Conservation (phyloP, 2,329 filamentous ascomycete genomes). For the Clonostachys byssicola region DNA sequence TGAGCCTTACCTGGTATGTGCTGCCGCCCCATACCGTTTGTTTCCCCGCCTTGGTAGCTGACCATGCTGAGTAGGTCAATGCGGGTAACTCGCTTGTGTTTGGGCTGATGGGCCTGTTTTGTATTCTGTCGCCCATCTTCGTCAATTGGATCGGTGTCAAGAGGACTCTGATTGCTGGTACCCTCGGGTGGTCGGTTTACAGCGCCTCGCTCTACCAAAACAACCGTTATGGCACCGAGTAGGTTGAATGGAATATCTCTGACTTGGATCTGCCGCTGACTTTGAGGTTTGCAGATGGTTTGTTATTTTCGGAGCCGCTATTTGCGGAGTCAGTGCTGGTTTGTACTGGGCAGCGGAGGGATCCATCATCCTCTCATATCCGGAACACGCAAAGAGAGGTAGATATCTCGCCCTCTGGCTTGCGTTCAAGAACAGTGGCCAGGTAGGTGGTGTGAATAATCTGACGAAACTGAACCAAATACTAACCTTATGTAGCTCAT, state of each 20-base stretch:
- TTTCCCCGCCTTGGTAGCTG: too few relatives aligned
- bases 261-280: too few relatives aligned
- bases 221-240: slow-evolving; percentile 34
- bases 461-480: background rate
- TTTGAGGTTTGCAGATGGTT: slow-evolving; percentile 16
- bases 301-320: slow-evolving; percentile 29
- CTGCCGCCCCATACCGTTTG: too few relatives aligned
- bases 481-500: slow-evolving; percentile 26
- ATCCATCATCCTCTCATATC: slow-evolving; percentile 6
- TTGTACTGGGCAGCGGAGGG: slow-evolving; percentile 21
- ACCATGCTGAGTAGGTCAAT: slow-evolving; percentile 38
- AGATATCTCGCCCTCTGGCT: slow-evolving; percentile 30
- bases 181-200: slow-evolving; percentile 40
- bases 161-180: slow-evolving; percentile 30
- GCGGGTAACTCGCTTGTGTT: slow-evolving; percentile 47
- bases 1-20: slow-evolving; percentile 4
- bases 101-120: slow-evolving; percentile 37
- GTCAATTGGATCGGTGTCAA: slow-evolving; percentile 13
- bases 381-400: slow-evolving; percentile 13
- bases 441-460: slow-evolving; percentile 29
- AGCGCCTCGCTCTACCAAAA: slow-evolving; percentile 39
- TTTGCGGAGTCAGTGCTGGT: slow-evolving; percentile 28
- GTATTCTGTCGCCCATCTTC: slow-evolving; percentile 41
- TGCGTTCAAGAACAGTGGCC: slow-evolving; percentile 34
- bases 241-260: too few relatives aligned